A percentile compares a stretch with the other conserved stretches of the same genome.
Evolutionary conservation across 2,329 filamentous ascomycete genomes (phyloP).

Genomic region (Leptosphaerulina australis): DNA sequence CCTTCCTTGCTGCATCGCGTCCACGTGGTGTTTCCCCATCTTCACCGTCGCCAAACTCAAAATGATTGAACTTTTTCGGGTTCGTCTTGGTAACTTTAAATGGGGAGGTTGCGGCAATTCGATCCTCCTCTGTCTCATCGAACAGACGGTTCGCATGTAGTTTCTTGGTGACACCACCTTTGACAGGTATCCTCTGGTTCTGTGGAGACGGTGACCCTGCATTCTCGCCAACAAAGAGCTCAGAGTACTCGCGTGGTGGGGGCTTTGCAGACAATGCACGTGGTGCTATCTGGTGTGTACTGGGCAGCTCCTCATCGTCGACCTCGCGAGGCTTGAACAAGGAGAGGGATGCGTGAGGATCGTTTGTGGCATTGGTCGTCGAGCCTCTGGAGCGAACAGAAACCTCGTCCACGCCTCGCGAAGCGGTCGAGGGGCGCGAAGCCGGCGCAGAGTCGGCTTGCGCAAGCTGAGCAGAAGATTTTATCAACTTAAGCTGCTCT

Average conservation of each 20-base stretch:
- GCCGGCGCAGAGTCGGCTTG: constrained; percentile 38
- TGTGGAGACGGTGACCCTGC: constrained; percentile 45
- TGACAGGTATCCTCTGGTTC: constrained; percentile 50
- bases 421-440: constrained; percentile 44
- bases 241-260: constrained; percentile 68
- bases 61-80: constrained; percentile 82
- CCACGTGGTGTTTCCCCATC: constrained; percentile 44
- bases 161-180: constrained; percentile 59
- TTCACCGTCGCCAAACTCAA: constrained; percentile 75
- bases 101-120: constrained; percentile 34
- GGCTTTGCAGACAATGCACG: constrained; percentile 71
- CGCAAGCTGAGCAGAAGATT: constrained; percentile 55
- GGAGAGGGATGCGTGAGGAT: constrained; percentile 69
- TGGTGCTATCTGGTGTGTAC: constrained; percentile 63
- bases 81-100: constrained; percentile 65
- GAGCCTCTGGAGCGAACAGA: constrained; percentile 49
- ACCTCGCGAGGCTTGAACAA: constrained; percentile 75
- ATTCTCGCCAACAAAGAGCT: constrained; percentile 68
- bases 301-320: constrained; percentile 57
- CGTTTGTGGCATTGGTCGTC: constrained; percentile 48
- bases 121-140: constrained; percentile 58
- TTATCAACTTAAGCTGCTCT: constrained; percentile 81
- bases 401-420: constrained; percentile 40
- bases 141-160: constrained; percentile 62
- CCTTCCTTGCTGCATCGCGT: constrained; percentile 34